Evolutionary conservation across 371 early-diverging fungal genomes (phyloP).

Genomic region (Rhizopus microsporus): DNA sequence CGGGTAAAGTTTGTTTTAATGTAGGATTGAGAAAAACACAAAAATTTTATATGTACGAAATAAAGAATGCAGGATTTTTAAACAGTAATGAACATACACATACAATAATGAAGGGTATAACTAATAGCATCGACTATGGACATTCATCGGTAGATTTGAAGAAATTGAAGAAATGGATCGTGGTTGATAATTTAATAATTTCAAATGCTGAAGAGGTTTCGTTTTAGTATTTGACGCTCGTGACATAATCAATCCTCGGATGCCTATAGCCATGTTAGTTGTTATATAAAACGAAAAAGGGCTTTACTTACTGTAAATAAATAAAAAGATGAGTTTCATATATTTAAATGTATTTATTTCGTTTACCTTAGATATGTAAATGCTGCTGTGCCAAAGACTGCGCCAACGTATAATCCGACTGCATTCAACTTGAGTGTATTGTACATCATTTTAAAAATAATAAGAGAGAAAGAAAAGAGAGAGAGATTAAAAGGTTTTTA

Average conservation of each 20-base stretch:
- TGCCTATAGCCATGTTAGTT: conserved; percentile 3
- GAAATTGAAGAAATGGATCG: conserved; percentile 17
- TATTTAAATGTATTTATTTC: background rate
- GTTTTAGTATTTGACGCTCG: background rate
- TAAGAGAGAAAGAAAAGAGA: background rate
- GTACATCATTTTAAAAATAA: background rate
- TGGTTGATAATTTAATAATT: conserved; percentile 22
- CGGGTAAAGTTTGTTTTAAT: background rate
- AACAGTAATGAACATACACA: conserved; percentile 3
- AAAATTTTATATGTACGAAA: background rate
- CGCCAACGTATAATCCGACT: conserved; percentile 22
- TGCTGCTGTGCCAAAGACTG: conserved; percentile 27
- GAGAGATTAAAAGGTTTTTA: too few relatives aligned
- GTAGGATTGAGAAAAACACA: background rate
- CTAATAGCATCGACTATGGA: conserved; percentile 18
- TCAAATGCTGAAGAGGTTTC: conserved; percentile 19
- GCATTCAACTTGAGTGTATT: background rate
- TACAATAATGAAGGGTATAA: background rate
- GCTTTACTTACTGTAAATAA: conserved; percentile 1
- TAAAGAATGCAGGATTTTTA: background rate
- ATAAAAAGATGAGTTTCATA: background rate
- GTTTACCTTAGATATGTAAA: conserved; percentile 15
- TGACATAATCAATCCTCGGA: conserved; percentile 7
- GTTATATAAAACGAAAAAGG: background rate
- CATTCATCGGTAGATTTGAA: conserved; percentile 10